Evolutionary conservation across 2,329 filamentous ascomycete genomes (phyloP), one percentile per base, ranked within the genome.

Genomic region (Proliferodiscus dingleyae): DNA sequence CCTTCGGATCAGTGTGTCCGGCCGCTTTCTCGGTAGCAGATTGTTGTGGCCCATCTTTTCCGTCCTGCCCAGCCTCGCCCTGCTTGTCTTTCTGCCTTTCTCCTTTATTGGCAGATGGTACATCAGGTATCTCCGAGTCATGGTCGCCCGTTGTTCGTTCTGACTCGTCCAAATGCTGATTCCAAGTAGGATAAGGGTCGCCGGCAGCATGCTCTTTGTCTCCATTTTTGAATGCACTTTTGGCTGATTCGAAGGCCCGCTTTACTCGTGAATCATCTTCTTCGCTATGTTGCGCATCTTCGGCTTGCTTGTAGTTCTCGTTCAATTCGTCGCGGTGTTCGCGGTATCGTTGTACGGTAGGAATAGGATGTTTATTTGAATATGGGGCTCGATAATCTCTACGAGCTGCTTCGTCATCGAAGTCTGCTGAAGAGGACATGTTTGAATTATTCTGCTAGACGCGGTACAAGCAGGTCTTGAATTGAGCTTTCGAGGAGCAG

Each of bases 331-430:
- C 41, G 11, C 51, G 50, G 45, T 56, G 53, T 48, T 59, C 51
- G 34, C 54, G 52, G 32, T 58, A 59, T 41, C 30, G 45, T 38
- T 58, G 54, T 10, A 59, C 47, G 3, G 55, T 59, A 41, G 55
- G 57, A 36, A 59, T 56, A 4, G 55, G 57, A 37, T 54, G 55
- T 23, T 57, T 49, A 19, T 50, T 40, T 9, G 55, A 58, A 36
- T 56, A 57, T 5, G 55, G 57, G 16, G 57, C 54, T 49, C 32
- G 45, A 29, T 58, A 58, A 28, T 56, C 41, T 50, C 49, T 54
- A 38, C 49, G 50, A 45, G 43, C 46, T 8, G 55, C 49, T 48
- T 58, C 56, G 43, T 51, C 49, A 13, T 56, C 55, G 29, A 59
- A 54, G 33, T 44, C 43, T 7, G 13, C n/a, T n/a, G 23, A n/a